Evolutionary conservation across 23 red algal species (phyloP).

Genomic region (Gracilaria gracilis): DNA sequence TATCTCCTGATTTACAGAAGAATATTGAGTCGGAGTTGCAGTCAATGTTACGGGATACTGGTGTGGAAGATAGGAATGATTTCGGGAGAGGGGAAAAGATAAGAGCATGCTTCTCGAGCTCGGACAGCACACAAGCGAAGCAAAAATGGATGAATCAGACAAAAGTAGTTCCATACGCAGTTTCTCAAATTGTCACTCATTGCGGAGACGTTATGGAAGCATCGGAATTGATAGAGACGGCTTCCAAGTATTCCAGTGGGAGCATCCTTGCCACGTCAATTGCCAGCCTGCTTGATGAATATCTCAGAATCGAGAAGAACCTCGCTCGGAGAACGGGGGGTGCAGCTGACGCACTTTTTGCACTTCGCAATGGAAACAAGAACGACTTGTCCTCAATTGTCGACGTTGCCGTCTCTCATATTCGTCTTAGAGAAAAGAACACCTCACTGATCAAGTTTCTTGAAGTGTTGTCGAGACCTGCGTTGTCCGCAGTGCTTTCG

Average conservation of each 20-base stretch:
- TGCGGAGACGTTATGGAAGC: slow-evolving; percentile 44
- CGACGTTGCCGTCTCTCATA: slow-evolving; percentile 88
- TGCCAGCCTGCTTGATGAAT: slow-evolving; percentile 78
- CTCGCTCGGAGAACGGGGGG: slow-evolving; percentile 75
- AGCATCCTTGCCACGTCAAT: slow-evolving; percentile 59
- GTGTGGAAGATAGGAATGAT: slow-evolving; percentile 21
- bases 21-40: slow-evolving; percentile 46
- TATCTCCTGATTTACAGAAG: slow-evolving; percentile 47
- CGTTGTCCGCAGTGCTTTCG: slow-evolving; percentile 31
- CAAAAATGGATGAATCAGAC: slow-evolving; percentile 47
- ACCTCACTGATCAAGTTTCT: slow-evolving; percentile 78
- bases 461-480: slow-evolving; percentile 49
- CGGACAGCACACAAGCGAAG: slow-evolving; percentile 10
- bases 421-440: slow-evolving; percentile 85
- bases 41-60: slow-evolving; percentile 20
- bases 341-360: slow-evolving; percentile 86
- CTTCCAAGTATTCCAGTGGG: slow-evolving; percentile 54
- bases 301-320: slow-evolving; percentile 87
- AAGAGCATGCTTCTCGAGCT: slow-evolving; percentile 26
- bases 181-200: slow-evolving; percentile 30
- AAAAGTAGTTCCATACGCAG: slow-evolving; percentile 8
- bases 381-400: slow-evolving; percentile 87
- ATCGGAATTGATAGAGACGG: slow-evolving; percentile 37
- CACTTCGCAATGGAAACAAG: slow-evolving; percentile 80
- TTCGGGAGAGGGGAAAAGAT: slow-evolving; percentile 25